phyloP scores from a whole-genome alignment of 148 eudicot genomes.

The Agrostemma githago region DNA sequence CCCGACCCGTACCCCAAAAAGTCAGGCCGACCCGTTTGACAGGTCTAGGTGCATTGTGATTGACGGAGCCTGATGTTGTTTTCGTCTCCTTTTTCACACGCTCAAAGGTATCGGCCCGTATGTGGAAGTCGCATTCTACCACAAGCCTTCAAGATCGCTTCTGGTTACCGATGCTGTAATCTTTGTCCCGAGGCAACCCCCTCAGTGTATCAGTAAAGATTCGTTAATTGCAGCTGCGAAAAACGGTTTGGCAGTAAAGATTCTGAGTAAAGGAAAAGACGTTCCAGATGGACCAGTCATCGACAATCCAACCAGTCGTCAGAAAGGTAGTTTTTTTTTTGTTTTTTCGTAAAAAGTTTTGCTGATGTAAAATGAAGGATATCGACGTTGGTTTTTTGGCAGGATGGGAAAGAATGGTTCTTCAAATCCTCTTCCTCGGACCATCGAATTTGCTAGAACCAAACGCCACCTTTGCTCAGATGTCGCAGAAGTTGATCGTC shows the following conservation, averaged over 20 bases:
- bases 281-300: constrained; percentile 79
- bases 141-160: constrained; percentile 78
- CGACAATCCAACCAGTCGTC: constrained; percentile 70
- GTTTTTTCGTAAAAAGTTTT: neutral
- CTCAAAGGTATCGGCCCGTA: constrained; percentile 92
- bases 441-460: constrained; percentile 97
- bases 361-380: no score
- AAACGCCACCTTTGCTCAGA: constrained; percentile 79
- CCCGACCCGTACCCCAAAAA: no score
- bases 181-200: constrained; percentile 86
- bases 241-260: constrained; percentile 92
- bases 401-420: constrained; percentile 99
- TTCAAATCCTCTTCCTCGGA: constrained; percentile 93
- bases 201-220: constrained; percentile 70
- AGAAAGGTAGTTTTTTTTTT: constrained; percentile 52
- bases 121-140: constrained; percentile 98
- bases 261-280: constrained; percentile 86
- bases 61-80: neutral
- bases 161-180: constrained; percentile 97
- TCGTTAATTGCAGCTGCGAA: constrained; percentile 84
- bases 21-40: no score
- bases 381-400: constrained; percentile 8
- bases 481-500: constrained; percentile 95
- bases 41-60: no score
- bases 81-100: neutral